A percentile compares a stretch with the other conserved stretches of the same genome.
Evolutionary conservation across 805 yeast genomes (phyloP).

Genomic region (Candida glaebosa): DNA sequence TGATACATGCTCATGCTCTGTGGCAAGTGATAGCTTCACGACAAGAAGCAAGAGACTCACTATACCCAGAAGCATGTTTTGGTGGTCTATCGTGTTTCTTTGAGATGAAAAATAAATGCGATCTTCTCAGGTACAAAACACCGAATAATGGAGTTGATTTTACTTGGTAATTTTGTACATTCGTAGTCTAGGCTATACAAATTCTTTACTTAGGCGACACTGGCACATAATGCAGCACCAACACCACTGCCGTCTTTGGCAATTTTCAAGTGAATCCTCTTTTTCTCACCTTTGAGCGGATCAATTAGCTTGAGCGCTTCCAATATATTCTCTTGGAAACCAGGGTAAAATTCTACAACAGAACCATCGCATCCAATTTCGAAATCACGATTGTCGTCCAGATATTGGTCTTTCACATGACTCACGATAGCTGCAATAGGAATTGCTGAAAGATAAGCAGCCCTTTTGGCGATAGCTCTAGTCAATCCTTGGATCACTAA

Average conservation of each 20-base stretch:
- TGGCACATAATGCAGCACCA: constrained; percentile 94
- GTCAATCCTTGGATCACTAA: constrained; percentile 67
- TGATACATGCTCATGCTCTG: constrained; percentile 10
- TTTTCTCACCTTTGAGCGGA: constrained; percentile 70
- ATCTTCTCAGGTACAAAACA: no score
- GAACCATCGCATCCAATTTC: constrained; percentile 97
- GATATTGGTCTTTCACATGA: constrained; percentile 59
- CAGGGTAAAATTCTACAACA: constrained; percentile 90
- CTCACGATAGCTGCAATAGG: constrained; percentile 84
- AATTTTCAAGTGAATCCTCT: constrained; percentile 70
- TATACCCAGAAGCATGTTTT: not conserved
- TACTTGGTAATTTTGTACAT: no score
- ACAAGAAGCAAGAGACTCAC: not conserved
- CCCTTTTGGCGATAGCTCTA: constrained; percentile 76
- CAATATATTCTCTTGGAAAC: constrained; percentile 74
- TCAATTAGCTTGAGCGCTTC: constrained; percentile 71
- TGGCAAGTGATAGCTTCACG: not conserved
- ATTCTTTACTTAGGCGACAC: constrained; percentile 9
- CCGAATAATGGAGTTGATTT: no score
- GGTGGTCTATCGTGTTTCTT: not conserved
- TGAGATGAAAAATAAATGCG: not conserved
- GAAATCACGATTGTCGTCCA: constrained; percentile 53
- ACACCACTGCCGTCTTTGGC: constrained; percentile 97
- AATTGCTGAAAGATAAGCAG: constrained; percentile 86
- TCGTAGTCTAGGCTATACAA: no score